These are phyloP conservation scores for Scleroderma citrinum DNA, from an alignment of 768 basidiomycete genomes.

Conservation along the genomic window DNA sequence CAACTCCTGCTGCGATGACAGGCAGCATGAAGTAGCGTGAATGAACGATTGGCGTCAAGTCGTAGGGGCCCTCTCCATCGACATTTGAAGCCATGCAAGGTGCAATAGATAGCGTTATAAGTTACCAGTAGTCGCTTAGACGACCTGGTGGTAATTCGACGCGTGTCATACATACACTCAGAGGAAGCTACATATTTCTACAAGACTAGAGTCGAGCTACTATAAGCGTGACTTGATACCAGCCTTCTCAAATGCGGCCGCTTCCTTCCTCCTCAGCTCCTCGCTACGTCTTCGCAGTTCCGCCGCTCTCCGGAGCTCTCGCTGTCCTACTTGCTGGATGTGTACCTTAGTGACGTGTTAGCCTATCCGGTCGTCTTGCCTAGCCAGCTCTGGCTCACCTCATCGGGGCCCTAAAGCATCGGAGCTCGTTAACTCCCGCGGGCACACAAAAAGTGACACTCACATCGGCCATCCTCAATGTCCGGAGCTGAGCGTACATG, in stretches of 20 bases:
- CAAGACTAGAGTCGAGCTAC: background rate
- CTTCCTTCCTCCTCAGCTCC: conserved; percentile 57
- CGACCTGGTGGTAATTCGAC: no score
- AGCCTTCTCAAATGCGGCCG: conserved; percentile 50
- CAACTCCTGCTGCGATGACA: conserved; percentile 51
- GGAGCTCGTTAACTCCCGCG: conserved; percentile 2
- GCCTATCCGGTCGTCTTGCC: background rate
- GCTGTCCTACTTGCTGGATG: conserved; percentile 90
- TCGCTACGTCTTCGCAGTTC: conserved; percentile 48
- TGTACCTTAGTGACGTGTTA: conserved; percentile 57
- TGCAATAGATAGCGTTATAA: background rate
- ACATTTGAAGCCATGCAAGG: conserved; percentile 12
- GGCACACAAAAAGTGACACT: conserved; percentile 21
- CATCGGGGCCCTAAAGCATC: conserved; percentile 64
- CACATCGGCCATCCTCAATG: conserved; percentile 84
- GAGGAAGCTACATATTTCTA: no score
- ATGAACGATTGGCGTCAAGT: conserved; percentile 25
- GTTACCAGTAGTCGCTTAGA: background rate
- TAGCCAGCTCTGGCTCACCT: conserved; percentile 45
- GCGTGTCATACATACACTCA: no score
- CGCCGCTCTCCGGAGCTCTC: conserved; percentile 77
- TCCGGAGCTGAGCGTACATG: conserved; percentile 76
- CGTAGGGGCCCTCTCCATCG: conserved; percentile 15
- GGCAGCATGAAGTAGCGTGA: conserved; percentile 60
- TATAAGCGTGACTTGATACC: conserved; percentile 56